Evolutionary conservation across 108 stramenopile species (phyloP), one percentile per base, ranked within the genome.

Genomic region (Fistulifera solaris): DNA sequence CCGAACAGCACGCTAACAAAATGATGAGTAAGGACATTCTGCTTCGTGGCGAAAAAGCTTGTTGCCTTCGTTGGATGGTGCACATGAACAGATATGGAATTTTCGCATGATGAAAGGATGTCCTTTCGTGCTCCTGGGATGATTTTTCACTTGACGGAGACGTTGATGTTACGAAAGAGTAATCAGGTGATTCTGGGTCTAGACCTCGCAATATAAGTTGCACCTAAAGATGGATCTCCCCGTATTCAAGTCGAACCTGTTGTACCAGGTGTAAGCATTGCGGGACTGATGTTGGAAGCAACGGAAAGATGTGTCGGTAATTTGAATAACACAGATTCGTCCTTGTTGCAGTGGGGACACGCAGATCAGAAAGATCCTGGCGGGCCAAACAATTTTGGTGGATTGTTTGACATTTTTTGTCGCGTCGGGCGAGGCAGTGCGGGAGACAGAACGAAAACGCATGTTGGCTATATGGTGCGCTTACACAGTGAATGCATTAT

Each of bases 171-270:
- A 18, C 52, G 45, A 16, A 40, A 71, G 26, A 38, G 52, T 19
- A 75, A 80, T 61, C 80, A 83, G 48, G 86, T 93, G 35, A 68
- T 93, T 54, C 64, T 93, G 12, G 89, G 89, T n/a, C 44, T 89
- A 17, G 87, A 80, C 19, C 57, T 75, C 46, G 89, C 89, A 0
- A 84, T 82, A 1, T 52, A 86, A 17, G 45, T 75, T 14, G 82
- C 80, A 14, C 88, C 88, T 22, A 5, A 48, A 2, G 48, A 70
- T 61, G 84, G 89, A 27, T 64, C 52, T 10, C 84, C 89, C 17
- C 84, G 83, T 44, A 79, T 93, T 54, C 61, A 54, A 21, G 75
- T 93, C 10, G 43, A 28, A 18, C 39, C 67, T 10, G 18, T 52
- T 0, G 47, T 63, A 0, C 47, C 62, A 16, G 85, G 91, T 19